phyloP scores from a whole-genome alignment of 2,329 filamentous ascomycete genomes.

The Microsporum audouinii region DNA sequence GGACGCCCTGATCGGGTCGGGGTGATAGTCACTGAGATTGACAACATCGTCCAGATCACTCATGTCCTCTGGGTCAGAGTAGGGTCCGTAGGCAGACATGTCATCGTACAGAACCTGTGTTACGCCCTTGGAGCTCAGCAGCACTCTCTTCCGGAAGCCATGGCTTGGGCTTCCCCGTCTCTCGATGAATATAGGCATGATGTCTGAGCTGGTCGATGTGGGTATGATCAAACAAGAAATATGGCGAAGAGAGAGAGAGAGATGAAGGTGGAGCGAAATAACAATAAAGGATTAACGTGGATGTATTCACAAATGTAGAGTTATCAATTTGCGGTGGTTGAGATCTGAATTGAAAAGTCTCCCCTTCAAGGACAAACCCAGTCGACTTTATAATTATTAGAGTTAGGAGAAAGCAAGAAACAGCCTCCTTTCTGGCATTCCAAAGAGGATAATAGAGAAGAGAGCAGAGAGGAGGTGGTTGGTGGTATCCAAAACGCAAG shows the following conservation, averaged over 20 bases:
- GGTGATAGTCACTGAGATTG: neutral
- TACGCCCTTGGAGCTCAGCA: neutral
- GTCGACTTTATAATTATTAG: constrained; percentile 4
- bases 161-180: neutral
- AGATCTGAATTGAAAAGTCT: neutral
- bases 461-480: neutral
- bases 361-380: neutral
- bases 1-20: neutral
- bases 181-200: neutral
- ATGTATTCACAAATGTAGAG: neutral
- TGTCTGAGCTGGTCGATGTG: neutral
- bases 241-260: neutral
- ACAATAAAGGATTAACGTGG: neutral
- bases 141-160: neutral
- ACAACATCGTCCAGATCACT: neutral
- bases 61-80: neutral
- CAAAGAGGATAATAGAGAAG: neutral
- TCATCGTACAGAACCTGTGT: neutral
- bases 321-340: neutral
- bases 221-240: neutral
- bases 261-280: neutral
- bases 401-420: neutral
- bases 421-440: neutral
- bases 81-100: neutral
- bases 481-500: neutral